Conservation (phyloP, 495 filamentous ascomycete genomes). For the Penicillium antarcticum region DNA sequence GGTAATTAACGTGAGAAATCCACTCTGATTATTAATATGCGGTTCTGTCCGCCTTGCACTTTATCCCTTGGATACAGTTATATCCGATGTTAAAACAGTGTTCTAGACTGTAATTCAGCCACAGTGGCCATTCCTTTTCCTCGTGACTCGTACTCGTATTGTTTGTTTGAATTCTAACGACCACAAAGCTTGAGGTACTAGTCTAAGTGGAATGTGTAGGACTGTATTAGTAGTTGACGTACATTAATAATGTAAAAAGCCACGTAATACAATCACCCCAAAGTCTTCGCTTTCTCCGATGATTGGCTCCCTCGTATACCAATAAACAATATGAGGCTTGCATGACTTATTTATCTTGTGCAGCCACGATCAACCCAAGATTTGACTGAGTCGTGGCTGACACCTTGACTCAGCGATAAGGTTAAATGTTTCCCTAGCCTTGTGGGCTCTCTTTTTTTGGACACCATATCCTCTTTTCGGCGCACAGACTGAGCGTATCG, state of each 20-base stretch:
- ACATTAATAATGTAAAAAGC: background rate
- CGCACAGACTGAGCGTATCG: constrained; percentile 38
- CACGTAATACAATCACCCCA: constrained; percentile 1
- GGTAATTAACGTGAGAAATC: constrained; percentile 5
- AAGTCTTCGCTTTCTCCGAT: background rate
- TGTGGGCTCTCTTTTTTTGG: constrained; percentile 3
- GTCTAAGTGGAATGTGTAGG: too few relatives aligned
- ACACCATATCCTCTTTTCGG: background rate
- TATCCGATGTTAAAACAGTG: constrained; percentile 2
- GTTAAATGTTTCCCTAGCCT: constrained; percentile 9
- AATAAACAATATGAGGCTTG: background rate
- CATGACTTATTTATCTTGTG: background rate
- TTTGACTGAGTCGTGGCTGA: constrained; percentile 3
- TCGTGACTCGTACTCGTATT: constrained; percentile 30
- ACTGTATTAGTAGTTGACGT: background rate
- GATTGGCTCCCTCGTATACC: background rate
- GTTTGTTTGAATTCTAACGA: constrained; percentile 17
- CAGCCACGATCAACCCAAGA: background rate
- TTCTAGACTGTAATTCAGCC: constrained; percentile 11
- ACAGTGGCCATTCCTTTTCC: constrained; percentile 13
- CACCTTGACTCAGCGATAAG: constrained; percentile 20
- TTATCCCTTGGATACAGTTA: constrained; percentile 9
- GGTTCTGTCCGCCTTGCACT: constrained; percentile 14
- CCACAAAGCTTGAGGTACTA: constrained; percentile 17
- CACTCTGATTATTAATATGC: constrained; percentile 12